Percentiles rank a stretch among this genome's conserved stretches.
phyloP scores from a whole-genome alignment of 177 flowering plant genomes.

The Vitis hybrid region DNA sequence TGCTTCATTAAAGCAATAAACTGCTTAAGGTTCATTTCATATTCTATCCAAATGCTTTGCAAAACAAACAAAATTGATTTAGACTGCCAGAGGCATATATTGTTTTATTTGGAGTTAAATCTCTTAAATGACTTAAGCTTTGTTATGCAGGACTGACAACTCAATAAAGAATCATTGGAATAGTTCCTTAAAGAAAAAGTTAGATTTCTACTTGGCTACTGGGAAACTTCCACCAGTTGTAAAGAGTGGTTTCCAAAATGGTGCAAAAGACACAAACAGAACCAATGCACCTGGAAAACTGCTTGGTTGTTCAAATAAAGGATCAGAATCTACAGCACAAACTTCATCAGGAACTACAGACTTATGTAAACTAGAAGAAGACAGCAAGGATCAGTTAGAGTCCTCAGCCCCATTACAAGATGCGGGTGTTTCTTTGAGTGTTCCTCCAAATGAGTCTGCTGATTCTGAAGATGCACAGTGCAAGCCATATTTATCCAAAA shows the following conservation, averaged over 20 bases:
- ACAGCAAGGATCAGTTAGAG: slow-evolving; percentile 37
- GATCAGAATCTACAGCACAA: slow-evolving; percentile 43
- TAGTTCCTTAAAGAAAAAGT: slow-evolving; percentile 92
- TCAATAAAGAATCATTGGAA: slow-evolving; percentile 99
- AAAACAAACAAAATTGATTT: no score
- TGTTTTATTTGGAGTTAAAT: background rate
- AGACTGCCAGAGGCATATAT: no score
- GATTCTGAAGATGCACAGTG: slow-evolving; percentile 34
- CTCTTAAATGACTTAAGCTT: background rate
- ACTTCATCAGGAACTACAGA: slow-evolving; percentile 49
- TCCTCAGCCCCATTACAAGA: slow-evolving; percentile 27
- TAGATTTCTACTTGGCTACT: slow-evolving; percentile 74
- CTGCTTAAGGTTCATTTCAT: no score
- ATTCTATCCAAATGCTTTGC: no score
- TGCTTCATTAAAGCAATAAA: no score
- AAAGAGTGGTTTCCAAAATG: slow-evolving; percentile 40
- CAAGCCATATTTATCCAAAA: slow-evolving; percentile 24
- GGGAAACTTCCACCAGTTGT: slow-evolving; percentile 69
- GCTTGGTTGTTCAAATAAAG: slow-evolving; percentile 34
- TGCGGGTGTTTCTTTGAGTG: slow-evolving; percentile 28
- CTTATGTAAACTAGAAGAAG: slow-evolving; percentile 38
- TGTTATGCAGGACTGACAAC: slow-evolving; percentile 83
- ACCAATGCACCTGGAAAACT: slow-evolving; percentile 25
- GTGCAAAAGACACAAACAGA: slow-evolving; percentile 31
- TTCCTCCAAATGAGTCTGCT: slow-evolving; percentile 31